phyloP scores from a whole-genome alignment of 768 basidiomycete species.

The Pulveroboletus sp. region DNA sequence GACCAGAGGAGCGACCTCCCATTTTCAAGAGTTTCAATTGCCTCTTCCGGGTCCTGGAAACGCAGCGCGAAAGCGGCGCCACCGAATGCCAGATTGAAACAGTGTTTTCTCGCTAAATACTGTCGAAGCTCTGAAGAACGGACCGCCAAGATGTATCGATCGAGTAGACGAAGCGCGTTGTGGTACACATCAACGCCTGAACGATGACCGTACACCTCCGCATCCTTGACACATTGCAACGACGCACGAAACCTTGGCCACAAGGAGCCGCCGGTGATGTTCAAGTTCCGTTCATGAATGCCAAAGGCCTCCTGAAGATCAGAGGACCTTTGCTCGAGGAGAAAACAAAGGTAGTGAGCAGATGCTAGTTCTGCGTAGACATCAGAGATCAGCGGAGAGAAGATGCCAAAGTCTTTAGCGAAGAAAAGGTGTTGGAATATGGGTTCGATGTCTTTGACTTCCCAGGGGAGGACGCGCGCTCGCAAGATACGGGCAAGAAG shows the following conservation, averaged over 20 bases:
- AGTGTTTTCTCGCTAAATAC: slow-evolving; percentile 9
- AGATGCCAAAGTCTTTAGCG: slow-evolving; percentile 22
- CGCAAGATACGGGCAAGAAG: slow-evolving; percentile 21
- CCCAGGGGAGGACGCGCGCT: slow-evolving; percentile 24
- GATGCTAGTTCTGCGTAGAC: slow-evolving; percentile 25
- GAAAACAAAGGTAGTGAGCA: slow-evolving; percentile 23
- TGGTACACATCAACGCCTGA: slow-evolving; percentile 31
- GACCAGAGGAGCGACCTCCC: slow-evolving; percentile 35
- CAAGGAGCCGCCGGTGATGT: slow-evolving; percentile 10
- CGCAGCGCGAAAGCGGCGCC: slow-evolving; percentile 28
- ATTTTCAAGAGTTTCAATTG: slow-evolving; percentile 30
- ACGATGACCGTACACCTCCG: slow-evolving; percentile 19
- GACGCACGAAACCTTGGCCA: slow-evolving; percentile 19
- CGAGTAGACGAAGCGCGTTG: slow-evolving; percentile 23
- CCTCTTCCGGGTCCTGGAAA: slow-evolving; percentile 20
- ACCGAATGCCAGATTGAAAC: slow-evolving; percentile 21
- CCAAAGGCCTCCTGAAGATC: slow-evolving; percentile 26
- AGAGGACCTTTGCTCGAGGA: slow-evolving; percentile 13
- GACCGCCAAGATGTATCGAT: slow-evolving; percentile 13
- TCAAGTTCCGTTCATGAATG: slow-evolving; percentile 23
- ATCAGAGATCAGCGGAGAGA: slow-evolving; percentile 16
- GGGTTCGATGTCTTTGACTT: slow-evolving; percentile 21
- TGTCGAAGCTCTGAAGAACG: slow-evolving; percentile 20
- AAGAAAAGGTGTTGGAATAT: slow-evolving; percentile 25
- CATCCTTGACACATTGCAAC: slow-evolving; percentile 21